Evolutionary conservation across 208 protist species (phyloP), one percentile per base, ranked within the genome.

Genomic region (Crithidia brevicula): DNA sequence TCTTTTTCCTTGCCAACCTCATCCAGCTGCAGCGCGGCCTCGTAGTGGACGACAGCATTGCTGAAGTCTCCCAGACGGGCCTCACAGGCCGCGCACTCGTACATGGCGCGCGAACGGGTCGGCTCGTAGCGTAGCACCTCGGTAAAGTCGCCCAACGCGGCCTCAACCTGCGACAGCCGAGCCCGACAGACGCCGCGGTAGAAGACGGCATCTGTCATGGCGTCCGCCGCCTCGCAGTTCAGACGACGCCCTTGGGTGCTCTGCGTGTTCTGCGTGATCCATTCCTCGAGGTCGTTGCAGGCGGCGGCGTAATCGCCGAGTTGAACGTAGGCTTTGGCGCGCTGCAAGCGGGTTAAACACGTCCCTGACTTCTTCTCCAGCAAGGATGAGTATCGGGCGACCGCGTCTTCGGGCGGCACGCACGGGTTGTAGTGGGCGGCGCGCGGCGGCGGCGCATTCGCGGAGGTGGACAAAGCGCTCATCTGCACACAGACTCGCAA

Each of bases 21-120:
- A 23, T 96, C 89, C 36, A 66, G 27, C 30, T 74, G 49, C 34
- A 96, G 68, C 13, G 90, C 94, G 4, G 68, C 47, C 28, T 97
- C 86, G 72, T 97, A 97, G 65, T 96, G 89, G 15, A 66, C 61
- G 20, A 97, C 91, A 34, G 94, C 88, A 3, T 46, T 70, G 42
- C 38, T 65, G 53, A 93, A 93, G 59, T 96, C 88, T 11, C 88
- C 85, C 15, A 83, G 81, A 8, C 56, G 51, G 33, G 90, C 93
- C 51, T 92, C 79, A 50, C 88, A 93, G 16, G 90, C 82, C 5
- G 85, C 94, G 23, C 78, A 65, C 56, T 85, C 79, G 67, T 94
- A 96, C 4, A 80, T 77, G 13, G 94, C 91, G 20, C 81, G 82
- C 23, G 50, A 56, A 34, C 92, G 82, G 4, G 25, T 51, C 27